These are phyloP conservation scores for Ogataea nonfermentans DNA, from an alignment of 805 yeast species.

Conservation along the genomic window DNA sequence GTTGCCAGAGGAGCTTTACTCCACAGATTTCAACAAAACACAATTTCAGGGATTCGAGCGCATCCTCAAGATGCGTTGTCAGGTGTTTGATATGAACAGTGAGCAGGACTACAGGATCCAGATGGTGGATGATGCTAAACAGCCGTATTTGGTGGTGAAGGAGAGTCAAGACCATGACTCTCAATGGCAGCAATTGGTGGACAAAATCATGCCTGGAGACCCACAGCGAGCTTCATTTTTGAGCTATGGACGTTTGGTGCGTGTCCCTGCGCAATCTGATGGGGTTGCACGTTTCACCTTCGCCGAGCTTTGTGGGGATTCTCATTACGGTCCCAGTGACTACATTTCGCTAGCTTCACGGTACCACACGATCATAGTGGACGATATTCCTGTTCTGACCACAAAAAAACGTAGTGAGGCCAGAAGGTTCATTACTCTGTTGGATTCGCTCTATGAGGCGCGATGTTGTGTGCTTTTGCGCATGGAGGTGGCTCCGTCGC, in stretches of 20 bases:
- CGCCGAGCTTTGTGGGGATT: constrained; percentile 51
- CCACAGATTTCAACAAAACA: constrained; percentile 58
- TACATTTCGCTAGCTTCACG: constrained; percentile 64
- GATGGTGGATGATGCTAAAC: constrained; percentile 26
- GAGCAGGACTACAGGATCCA: constrained; percentile 52
- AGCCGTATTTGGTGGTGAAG: constrained; percentile 37
- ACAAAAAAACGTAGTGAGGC: constrained; percentile 64
- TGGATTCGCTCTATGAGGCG: constrained; percentile 70
- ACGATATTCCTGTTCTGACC: constrained; percentile 59
- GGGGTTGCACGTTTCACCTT: constrained; percentile 52
- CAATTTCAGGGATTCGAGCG: constrained; percentile 57
- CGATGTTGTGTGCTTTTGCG: constrained; percentile 58
- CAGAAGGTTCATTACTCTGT: constrained; percentile 58
- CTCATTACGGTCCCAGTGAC: constrained; percentile 60
- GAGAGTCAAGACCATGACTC: constrained; percentile 27
- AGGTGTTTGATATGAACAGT: constrained; percentile 60
- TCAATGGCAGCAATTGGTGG: constrained; percentile 38
- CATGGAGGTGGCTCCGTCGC: constrained; percentile 47
- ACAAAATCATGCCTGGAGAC: constrained; percentile 12
- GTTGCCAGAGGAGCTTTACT: constrained; percentile 68
- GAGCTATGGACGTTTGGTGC: constrained; percentile 56
- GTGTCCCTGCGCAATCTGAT: constrained; percentile 40
- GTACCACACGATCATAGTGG: constrained; percentile 55
- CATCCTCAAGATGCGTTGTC: constrained; percentile 57
- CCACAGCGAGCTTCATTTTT: constrained; percentile 32